Evolutionary conservation across 2,329 filamentous ascomycete species (phyloP).

Genomic region (Arthrocladium fulminans): DNA sequence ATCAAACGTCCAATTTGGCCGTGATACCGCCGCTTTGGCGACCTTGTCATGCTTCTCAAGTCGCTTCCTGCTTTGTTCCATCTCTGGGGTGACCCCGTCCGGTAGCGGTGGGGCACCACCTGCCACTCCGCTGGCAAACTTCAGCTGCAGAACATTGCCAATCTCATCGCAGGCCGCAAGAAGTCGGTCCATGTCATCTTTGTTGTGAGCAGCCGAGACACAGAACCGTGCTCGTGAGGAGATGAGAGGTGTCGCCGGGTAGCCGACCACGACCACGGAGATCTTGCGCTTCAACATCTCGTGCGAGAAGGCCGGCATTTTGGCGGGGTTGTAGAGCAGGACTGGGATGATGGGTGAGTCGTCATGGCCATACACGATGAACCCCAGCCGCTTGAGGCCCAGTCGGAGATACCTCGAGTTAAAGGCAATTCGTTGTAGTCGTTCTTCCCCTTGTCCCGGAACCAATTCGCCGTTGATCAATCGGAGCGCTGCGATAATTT

Average conservation of each 20-base stretch:
- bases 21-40: slow-evolving; percentile 39
- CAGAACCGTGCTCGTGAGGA: slow-evolving; percentile 94
- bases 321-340: slow-evolving; percentile 94
- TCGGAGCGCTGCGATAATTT: slow-evolving; percentile 77
- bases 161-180: slow-evolving; percentile 82
- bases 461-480: slow-evolving; percentile 82
- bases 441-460: slow-evolving; percentile 89
- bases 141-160: slow-evolving; percentile 83
- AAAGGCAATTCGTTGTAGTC: slow-evolving; percentile 90
- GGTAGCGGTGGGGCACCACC: slow-evolving; percentile 73
- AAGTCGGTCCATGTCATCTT: slow-evolving; percentile 90
- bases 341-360: slow-evolving; percentile 95
- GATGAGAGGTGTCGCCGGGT: slow-evolving; percentile 90
- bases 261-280: slow-evolving; percentile 92
- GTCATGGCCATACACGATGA: slow-evolving; percentile 94
- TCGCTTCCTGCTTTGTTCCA: slow-evolving; percentile 58
- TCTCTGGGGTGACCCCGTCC: slow-evolving; percentile 60
- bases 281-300: slow-evolving; percentile 98
- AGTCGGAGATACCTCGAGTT: slow-evolving; percentile 98
- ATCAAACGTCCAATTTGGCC: slow-evolving; percentile 71
- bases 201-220: slow-evolving; percentile 91
- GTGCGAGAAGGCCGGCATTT: slow-evolving; percentile 96
- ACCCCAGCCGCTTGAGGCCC: slow-evolving; percentile 89
- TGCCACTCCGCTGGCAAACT: slow-evolving; percentile 92
- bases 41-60: slow-evolving; percentile 40